These are phyloP conservation scores for Caloboletus inedulis DNA, from an alignment of 1,284 basidiomycete species.

Conservation along the genomic window DNA sequence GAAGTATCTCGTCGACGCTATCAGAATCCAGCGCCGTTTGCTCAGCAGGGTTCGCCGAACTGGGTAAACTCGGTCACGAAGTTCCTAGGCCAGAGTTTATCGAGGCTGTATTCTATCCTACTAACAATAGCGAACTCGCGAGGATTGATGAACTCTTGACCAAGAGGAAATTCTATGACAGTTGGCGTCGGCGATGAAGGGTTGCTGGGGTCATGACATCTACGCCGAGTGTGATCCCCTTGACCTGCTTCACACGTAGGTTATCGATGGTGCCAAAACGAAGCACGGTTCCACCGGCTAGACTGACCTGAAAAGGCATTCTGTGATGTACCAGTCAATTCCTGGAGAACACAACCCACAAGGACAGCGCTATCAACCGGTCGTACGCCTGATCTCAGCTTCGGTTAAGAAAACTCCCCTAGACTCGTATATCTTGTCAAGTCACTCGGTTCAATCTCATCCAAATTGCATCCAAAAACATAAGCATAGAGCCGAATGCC, in stretches of 20 bases:
- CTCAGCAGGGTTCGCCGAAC: slow-evolving; percentile 19
- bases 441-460: slow-evolving; percentile 83
- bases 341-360: slow-evolving; percentile 42
- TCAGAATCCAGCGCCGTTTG: slow-evolving; percentile 30
- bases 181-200: slow-evolving; percentile 44
- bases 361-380: slow-evolving; percentile 79
- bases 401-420: slow-evolving; percentile 94
- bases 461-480: slow-evolving; percentile 91
- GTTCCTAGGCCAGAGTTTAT: slow-evolving; percentile 75
- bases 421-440: slow-evolving; percentile 78
- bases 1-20: slow-evolving; percentile 35
- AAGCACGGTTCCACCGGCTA: slow-evolving; percentile 90
- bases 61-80: slow-evolving; percentile 29
- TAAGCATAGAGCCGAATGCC: slow-evolving; percentile 85
- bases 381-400: slow-evolving; percentile 78
- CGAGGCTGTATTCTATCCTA: slow-evolving; percentile 92
- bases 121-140: slow-evolving; percentile 94
- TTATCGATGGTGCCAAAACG: slow-evolving; percentile 89
- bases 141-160: slow-evolving; percentile 68
- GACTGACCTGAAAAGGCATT: slow-evolving; percentile 62
- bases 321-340: not conserved
- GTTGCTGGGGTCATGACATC: slow-evolving; percentile 40
- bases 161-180: slow-evolving; percentile 40
- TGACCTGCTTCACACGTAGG: slow-evolving; percentile 92
- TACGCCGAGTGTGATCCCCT: slow-evolving; percentile 90